Base-by-base conservation (phyloP, 371 early-diverging fungal species). In the Mucor irregularis region DNA sequence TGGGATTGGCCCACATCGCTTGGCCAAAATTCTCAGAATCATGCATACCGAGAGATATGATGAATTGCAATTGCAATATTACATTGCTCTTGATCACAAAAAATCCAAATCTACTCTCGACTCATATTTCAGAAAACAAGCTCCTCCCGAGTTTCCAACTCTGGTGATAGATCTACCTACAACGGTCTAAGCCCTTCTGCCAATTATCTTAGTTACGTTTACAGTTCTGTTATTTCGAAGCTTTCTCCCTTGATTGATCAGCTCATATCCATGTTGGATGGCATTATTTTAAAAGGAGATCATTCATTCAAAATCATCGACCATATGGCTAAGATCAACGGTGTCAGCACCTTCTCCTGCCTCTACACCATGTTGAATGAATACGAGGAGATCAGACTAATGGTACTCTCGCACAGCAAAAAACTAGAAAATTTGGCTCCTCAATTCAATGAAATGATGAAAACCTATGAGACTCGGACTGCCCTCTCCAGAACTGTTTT, bases 231-330 rank as follows among this genome's bases (percentile, higher is more conserved):
- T n/a, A 53, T 53, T 7, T 19, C 4, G 0, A 29, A 29, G 8
- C 22, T 53, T 6, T 10, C 3, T 25, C 40, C 40, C 4, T 42
- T 40, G 2, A 53, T 53, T 17, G 53, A 53, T n/a, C 40, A 53
- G 17, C 43, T 25, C 3, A 40, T 19, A 4, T 17, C 43, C 4
- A 4, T 28, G 11, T n/a, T 43, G 13, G 42, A 40, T 6, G 53
- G 53, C 14, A 22, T 22, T 2, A 22, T 53, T 2, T 21, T 53
- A 9, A 53, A 53, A 43, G 30, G 34, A 13, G 53, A 53, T 14
- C 53, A 53, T 40, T 42, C 43, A 3, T 43, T 42, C 22, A 53
- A 53, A 22, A 29, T 40, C 10, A 40, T 13, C 6, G 28, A 43
- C 3, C 28, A 53, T 22, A 21, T 40, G 43, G 30, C 14, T 22